phyloP scores from a whole-genome alignment of 2,329 filamentous ascomycete genomes.

The Aspergillus cejpii region DNA sequence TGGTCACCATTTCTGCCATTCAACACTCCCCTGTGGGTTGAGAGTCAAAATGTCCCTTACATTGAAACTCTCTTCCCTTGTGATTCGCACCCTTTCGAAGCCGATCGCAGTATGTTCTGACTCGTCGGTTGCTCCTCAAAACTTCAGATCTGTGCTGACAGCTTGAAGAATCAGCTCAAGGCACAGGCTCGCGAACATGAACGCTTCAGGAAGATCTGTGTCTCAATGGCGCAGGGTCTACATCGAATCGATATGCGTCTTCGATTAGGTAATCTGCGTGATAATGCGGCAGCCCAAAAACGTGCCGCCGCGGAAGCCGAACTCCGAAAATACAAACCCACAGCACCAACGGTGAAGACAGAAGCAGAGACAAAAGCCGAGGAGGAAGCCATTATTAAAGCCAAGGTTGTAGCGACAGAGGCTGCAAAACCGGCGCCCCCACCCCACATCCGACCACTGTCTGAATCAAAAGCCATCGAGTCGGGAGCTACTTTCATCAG shows the following conservation, averaged over 20 bases:
- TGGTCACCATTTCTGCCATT: not conserved
- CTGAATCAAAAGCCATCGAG: slow-evolving; percentile 62
- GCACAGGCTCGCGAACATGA: slow-evolving; percentile 62
- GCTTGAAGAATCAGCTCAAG: slow-evolving; percentile 59
- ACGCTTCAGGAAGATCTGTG: slow-evolving; percentile 55
- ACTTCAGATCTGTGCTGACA: slow-evolving; percentile 17
- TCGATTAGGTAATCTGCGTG: slow-evolving; percentile 58
- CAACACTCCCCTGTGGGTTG: not conserved
- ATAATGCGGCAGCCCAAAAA: slow-evolving; percentile 47
- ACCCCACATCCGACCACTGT: slow-evolving; percentile 57
- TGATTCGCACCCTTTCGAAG: slow-evolving; percentile 60
- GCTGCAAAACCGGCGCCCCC: slow-evolving; percentile 44
- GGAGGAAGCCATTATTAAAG: slow-evolving; percentile 43
- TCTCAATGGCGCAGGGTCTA: slow-evolving; percentile 57
- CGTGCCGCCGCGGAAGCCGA: slow-evolving; percentile 49
- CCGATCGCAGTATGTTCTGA: slow-evolving; percentile 54
- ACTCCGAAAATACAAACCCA: slow-evolving; percentile 47
- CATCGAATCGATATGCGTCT: slow-evolving; percentile 63
- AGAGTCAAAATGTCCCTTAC: slow-evolving; percentile 52
- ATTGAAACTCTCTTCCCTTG: slow-evolving; percentile 59
- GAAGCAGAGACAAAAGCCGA: slow-evolving; percentile 54
- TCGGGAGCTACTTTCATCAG: slow-evolving; percentile 63
- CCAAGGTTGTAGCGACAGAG: slow-evolving; percentile 40
- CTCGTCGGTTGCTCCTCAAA: not conserved
- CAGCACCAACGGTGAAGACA: slow-evolving; percentile 55